These are phyloP conservation scores for Pythium brassicae DNA, from an alignment of 352 stramenopile genomes.

Conservation along the genomic window DNA sequence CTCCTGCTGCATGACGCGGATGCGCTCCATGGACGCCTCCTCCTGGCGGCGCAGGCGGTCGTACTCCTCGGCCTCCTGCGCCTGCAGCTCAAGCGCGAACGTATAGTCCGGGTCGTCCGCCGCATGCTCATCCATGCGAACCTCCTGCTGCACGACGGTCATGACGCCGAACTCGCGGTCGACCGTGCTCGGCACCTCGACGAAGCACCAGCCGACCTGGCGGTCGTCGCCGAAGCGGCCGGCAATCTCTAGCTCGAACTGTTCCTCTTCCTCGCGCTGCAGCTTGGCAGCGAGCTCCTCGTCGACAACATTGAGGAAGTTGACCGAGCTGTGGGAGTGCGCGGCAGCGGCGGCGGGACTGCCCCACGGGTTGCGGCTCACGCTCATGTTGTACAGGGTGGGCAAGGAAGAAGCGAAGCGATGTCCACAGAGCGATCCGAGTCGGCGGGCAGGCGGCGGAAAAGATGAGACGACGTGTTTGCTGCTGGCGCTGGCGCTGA, in stretches of 20 bases:
- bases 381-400: conserved; percentile 1
- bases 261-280: conserved; percentile 63
- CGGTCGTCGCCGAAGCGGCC: conserved; percentile 53
- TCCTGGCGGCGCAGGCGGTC: conserved; percentile 64
- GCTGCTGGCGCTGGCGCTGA: too few species aligned
- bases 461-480: too few species aligned
- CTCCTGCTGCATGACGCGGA: conserved; percentile 53
- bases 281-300: conserved; percentile 65
- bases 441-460: too few species aligned
- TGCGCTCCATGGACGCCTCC: conserved; percentile 60
- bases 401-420: too few species aligned
- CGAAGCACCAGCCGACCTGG: conserved; percentile 68
- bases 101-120: conserved; percentile 55
- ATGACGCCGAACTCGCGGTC: conserved; percentile 54
- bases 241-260: conserved; percentile 61
- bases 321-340: conserved; percentile 22
- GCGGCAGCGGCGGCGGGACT: conserved; percentile 17
- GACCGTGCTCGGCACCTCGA: conserved; percentile 56
- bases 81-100: conserved; percentile 68
- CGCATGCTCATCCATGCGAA: conserved; percentile 36
- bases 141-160: conserved; percentile 70
- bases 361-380: conserved; percentile 30
- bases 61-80: conserved; percentile 70
- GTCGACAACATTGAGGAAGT: conserved; percentile 65
- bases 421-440: too few species aligned